phyloP scores from a whole-genome alignment of 2,329 filamentous ascomycete genomes.

The Tolypocladium amazonense region DNA sequence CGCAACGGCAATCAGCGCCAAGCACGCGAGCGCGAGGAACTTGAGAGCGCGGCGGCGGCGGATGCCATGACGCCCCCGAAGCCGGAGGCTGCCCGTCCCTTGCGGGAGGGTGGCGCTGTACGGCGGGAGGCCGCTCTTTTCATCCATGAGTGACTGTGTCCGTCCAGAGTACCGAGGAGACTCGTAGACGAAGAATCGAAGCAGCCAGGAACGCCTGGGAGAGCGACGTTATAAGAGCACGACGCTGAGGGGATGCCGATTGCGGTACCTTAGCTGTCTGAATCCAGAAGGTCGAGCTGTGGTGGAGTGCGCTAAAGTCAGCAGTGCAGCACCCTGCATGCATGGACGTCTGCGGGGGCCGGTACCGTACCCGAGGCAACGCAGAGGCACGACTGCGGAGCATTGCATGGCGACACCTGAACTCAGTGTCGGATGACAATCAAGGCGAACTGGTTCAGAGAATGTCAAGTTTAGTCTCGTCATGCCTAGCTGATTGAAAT shows the following conservation, averaged over 20 bases:
- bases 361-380: neutral
- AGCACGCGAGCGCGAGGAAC: conserved; percentile 31
- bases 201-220: too few species aligned
- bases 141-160: conserved; percentile 17
- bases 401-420: neutral
- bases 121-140: conserved; percentile 32
- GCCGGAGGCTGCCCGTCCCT: conserved; percentile 2
- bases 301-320: neutral
- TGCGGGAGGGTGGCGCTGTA: conserved; percentile 25
- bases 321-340: neutral
- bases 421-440: too few species aligned
- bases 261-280: neutral
- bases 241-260: too few species aligned
- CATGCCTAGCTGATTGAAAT: too few species aligned
- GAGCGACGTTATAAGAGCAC: neutral
- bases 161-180: neutral
- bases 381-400: too few species aligned
- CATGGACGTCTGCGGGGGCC: neutral
- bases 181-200: neutral
- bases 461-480: too few species aligned
- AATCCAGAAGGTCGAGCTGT: neutral
- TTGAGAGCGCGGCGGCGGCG: conserved; percentile 34
- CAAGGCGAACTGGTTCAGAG: neutral
- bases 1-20: conserved; percentile 39
- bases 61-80: conserved; percentile 16